These are phyloP conservation scores for Erythrophleum fordii DNA, from an alignment of 306 rosid species.

Conservation along the genomic window DNA sequence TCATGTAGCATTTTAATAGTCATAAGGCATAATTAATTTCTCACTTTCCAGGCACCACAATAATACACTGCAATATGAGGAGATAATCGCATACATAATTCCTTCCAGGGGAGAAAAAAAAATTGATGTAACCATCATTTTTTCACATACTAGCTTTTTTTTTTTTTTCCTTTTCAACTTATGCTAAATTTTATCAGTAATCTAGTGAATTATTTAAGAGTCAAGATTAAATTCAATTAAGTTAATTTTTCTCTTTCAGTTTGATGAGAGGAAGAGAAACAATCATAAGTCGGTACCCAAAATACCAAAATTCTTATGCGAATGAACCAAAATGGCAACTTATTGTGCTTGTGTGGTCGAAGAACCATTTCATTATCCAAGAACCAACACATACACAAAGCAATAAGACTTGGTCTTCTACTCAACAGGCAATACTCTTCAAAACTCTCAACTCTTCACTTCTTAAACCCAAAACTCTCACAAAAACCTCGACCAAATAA, in stretches of 20 bases:
- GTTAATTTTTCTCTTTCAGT: neutral
- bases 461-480: neutral
- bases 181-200: neutral
- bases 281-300: neutral
- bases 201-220: neutral
- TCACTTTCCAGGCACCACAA: neutral
- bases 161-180: neutral
- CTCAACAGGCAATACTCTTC: neutral
- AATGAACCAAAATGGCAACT: neutral
- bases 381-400: neutral
- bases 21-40: slow-evolving; percentile 13
- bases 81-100: neutral
- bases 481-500: neutral
- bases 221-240: neutral
- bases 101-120: neutral
- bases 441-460: neutral
- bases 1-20: neutral
- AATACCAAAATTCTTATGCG: neutral
- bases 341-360: neutral
- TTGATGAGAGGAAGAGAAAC: neutral
- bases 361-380: neutral
- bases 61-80: neutral
- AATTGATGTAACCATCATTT: neutral
- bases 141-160: neutral
- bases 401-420: neutral